A percentile compares a stretch with the other conserved stretches of the same genome.
phyloP scores from a whole-genome alignment of 495 filamentous ascomycete species.

The Talaromyces stipitatus region DNA sequence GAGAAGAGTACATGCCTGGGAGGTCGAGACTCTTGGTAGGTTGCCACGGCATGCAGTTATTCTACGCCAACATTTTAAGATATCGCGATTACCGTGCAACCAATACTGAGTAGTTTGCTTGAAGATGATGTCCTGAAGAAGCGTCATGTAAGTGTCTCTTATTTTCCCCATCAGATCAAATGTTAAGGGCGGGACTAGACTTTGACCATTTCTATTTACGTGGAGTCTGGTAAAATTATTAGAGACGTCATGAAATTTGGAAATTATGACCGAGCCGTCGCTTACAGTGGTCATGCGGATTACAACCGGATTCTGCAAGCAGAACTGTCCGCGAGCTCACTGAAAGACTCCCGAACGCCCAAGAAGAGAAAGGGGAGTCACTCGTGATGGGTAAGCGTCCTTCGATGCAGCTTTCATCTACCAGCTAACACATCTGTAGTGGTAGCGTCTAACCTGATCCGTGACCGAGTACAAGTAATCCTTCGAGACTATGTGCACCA shows the following conservation, averaged over 20 bases:
- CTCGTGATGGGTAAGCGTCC: neutral
- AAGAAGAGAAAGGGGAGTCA: constrained; percentile 1
- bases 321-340: neutral
- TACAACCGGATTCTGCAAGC: neutral
- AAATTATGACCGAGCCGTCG: neutral
- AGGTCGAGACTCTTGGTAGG: too few relatives aligned
- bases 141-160: too few relatives aligned
- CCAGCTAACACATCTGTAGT: neutral
- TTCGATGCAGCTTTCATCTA: neutral
- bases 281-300: neutral
- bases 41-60: too few relatives aligned
- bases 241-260: neutral
- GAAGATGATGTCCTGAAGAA: too few relatives aligned
- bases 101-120: too few relatives aligned
- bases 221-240: too few relatives aligned
- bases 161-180: too few relatives aligned
- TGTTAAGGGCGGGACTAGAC: too few relatives aligned
- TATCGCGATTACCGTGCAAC: too few relatives aligned
- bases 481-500: constrained; percentile 3
- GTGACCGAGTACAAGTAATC: neutral
- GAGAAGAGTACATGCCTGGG: too few relatives aligned
- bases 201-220: too few relatives aligned
- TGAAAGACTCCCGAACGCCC: neutral
- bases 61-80: too few relatives aligned
- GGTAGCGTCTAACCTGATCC: neutral